Conservation (phyloP, 2,329 filamentous ascomycete species). For the Cordyceps javanica region DNA sequence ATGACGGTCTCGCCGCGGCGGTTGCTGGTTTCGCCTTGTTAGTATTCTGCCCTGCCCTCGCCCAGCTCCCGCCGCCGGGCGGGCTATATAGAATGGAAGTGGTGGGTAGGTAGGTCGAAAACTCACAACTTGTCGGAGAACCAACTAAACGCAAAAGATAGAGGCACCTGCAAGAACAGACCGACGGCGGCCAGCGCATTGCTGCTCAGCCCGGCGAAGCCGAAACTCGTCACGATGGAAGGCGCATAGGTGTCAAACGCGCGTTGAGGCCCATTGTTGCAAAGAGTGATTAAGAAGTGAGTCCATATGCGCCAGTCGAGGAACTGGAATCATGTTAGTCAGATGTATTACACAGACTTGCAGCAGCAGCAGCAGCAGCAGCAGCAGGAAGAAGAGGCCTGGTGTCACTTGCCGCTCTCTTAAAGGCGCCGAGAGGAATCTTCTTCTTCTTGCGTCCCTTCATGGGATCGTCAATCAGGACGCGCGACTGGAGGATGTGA, state of each 20-base stretch:
- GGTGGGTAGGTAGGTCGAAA: not conserved
- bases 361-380: not conserved
- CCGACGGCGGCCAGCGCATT: constrained; percentile 52
- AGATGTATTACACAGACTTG: too few relatives aligned
- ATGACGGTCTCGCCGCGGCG: constrained; percentile 48
- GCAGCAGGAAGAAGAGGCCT: too few relatives aligned
- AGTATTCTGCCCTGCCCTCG: too few relatives aligned
- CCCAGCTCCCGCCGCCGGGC: too few relatives aligned
- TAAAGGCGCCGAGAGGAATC: constrained; percentile 39
- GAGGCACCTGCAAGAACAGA: constrained; percentile 45
- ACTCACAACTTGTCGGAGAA: constrained; percentile 47
- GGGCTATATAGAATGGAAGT: too few relatives aligned
- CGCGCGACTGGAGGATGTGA: constrained; percentile 36
- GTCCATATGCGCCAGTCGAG: constrained; percentile 46
- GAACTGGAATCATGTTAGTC: constrained; percentile 27
- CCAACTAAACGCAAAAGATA: constrained; percentile 45
- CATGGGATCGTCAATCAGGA: constrained; percentile 37
- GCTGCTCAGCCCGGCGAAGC: constrained; percentile 39
- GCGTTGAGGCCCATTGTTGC: constrained; percentile 42
- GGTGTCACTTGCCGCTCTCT: constrained; percentile 29
- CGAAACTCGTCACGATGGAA: constrained; percentile 46
- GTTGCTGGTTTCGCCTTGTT: constrained; percentile 28
- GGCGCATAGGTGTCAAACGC: constrained; percentile 48
- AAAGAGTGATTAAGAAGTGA: constrained; percentile 44
- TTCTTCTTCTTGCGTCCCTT: constrained; percentile 42